A percentile compares a stretch with the other conserved stretches of the same genome.
Evolutionary conservation across 805 yeast genomes (phyloP).

Genomic region (Lachancea waltii): DNA sequence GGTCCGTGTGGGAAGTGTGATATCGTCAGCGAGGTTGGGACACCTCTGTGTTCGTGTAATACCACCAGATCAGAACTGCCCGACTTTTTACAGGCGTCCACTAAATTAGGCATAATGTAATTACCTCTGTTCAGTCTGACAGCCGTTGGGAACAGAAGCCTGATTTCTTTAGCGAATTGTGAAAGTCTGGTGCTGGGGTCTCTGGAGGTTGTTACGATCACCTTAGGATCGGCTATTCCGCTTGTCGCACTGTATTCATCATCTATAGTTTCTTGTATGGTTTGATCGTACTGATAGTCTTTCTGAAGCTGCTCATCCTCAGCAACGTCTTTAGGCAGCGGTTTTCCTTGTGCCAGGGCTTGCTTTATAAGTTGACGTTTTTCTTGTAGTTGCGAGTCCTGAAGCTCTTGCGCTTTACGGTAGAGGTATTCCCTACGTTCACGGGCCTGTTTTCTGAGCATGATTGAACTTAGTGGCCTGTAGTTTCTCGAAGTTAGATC

Average conservation of each 20-base stretch:
- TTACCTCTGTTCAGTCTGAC: conserved; percentile 91
- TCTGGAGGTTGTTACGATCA: conserved; percentile 89
- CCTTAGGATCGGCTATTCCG: conserved; percentile 85
- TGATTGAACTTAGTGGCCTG: conserved; percentile 12
- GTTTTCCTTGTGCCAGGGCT: conserved; percentile 87
- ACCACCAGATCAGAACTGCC: conserved; percentile 80
- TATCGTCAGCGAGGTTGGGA: conserved; percentile 86
- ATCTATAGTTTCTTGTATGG: conserved; percentile 59
- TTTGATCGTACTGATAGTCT: conserved; percentile 83
- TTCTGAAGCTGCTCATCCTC: conserved; percentile 78
- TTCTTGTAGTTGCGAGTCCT: conserved; percentile 78
- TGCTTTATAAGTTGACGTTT: conserved; percentile 81
- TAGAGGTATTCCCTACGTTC: conserved; percentile 92
- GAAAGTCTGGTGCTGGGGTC: conserved; percentile 79
- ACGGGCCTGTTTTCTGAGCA: conserved; percentile 90
- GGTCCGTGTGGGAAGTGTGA: conserved; percentile 99
- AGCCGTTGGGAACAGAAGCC: conserved; percentile 82
- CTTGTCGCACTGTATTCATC: conserved; percentile 87
- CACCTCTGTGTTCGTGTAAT: conserved; percentile 96
- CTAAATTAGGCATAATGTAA: conserved; percentile 76
- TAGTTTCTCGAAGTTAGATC: neutral
- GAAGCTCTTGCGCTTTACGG: conserved; percentile 81
- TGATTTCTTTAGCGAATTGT: conserved; percentile 90
- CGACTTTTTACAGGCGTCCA: conserved; percentile 72
- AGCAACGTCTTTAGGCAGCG: conserved; percentile 82